Evolutionary conservation across 106 monocot genomes (phyloP).

Genomic region (Phalaenopsis equestris): DNA sequence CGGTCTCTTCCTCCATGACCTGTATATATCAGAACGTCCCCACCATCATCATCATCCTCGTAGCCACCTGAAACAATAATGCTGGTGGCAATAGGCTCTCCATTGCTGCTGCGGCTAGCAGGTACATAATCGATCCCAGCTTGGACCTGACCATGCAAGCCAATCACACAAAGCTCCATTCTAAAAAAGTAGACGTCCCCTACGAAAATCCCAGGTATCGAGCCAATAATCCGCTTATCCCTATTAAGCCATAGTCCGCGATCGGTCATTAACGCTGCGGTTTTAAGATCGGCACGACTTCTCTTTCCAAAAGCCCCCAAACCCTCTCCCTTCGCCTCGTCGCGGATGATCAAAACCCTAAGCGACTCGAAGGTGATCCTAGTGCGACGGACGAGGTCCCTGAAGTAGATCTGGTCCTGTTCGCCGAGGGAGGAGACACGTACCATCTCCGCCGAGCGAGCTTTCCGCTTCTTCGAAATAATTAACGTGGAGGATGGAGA

Average conservation of each 20-base stretch:
- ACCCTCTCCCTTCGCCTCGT: conserved; percentile 20
- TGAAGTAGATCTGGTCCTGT: conserved; percentile 51
- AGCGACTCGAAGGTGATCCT: conserved; percentile 69
- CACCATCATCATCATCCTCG: conserved; percentile 69
- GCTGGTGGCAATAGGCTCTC: conserved; percentile 65
- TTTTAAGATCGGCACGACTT: conserved; percentile 45
- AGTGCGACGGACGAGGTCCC: conserved; percentile 52
- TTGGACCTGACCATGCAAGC: conserved; percentile 90
- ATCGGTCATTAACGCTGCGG: conserved; percentile 60
- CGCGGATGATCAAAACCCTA: conserved; percentile 37
- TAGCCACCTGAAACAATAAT: conserved; percentile 75
- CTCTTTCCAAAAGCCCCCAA: conserved; percentile 18
- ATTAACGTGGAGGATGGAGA: conserved; percentile 10
- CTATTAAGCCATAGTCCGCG: conserved; percentile 72
- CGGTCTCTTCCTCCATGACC: conserved; percentile 58
- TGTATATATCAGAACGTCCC: conserved; percentile 50
- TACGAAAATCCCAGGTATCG: conserved; percentile 72
- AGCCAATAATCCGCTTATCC: conserved; percentile 74
- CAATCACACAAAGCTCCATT: conserved; percentile 84
- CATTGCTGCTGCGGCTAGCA: conserved; percentile 21
- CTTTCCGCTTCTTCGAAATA: conserved; percentile 36
- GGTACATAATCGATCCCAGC: conserved; percentile 75
- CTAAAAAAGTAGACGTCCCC: conserved; percentile 90
- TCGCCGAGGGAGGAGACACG: conserved; percentile 42
- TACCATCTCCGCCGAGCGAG: conserved; percentile 68